Evolutionary conservation across 495 filamentous ascomycete species (phyloP).

Genomic region (Penicillium waksmanii): DNA sequence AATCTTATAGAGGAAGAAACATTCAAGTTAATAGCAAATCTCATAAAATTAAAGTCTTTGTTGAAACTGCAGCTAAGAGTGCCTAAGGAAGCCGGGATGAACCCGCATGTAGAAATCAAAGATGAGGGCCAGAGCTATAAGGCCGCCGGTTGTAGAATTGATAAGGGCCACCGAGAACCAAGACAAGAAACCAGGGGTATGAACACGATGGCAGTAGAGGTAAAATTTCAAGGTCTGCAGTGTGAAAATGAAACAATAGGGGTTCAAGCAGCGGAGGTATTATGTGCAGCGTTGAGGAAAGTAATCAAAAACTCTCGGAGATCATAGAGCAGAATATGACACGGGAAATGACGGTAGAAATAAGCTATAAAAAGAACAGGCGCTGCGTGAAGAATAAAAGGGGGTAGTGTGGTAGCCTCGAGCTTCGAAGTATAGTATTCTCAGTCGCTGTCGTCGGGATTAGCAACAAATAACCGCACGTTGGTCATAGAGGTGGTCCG

Average conservation of each 20-base stretch:
- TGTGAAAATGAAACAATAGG: constrained; percentile 12
- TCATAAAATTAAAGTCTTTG: constrained; percentile 21
- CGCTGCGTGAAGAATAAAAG: constrained; percentile 22
- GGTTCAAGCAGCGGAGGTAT: constrained; percentile 24
- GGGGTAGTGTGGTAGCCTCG: background rate
- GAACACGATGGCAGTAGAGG: constrained; percentile 13
- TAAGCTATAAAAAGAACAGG: constrained; percentile 14
- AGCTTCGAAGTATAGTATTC: too few relatives aligned
- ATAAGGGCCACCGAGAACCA: constrained; percentile 7
- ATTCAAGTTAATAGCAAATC: constrained; percentile 6
- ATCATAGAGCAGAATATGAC: constrained; percentile 19
- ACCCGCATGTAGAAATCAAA: constrained; percentile 20
- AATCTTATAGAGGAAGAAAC: background rate
- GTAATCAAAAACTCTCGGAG: constrained; percentile 18
- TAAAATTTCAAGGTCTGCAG: constrained; percentile 23
- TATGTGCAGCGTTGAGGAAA: constrained; percentile 30
- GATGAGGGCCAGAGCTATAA: background rate
- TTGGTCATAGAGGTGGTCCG: constrained; percentile 82
- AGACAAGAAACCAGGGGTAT: constrained; percentile 19
- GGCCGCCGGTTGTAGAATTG: background rate
- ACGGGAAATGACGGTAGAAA: constrained; percentile 14
- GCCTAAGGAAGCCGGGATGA: constrained; percentile 11
- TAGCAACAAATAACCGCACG: constrained; percentile 88
- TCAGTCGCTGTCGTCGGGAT: constrained; percentile 87
- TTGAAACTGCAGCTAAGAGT: constrained; percentile 19